Evolutionary conservation across 106 monocot genomes (phyloP).

Genomic region (Phalaenopsis equestris): DNA sequence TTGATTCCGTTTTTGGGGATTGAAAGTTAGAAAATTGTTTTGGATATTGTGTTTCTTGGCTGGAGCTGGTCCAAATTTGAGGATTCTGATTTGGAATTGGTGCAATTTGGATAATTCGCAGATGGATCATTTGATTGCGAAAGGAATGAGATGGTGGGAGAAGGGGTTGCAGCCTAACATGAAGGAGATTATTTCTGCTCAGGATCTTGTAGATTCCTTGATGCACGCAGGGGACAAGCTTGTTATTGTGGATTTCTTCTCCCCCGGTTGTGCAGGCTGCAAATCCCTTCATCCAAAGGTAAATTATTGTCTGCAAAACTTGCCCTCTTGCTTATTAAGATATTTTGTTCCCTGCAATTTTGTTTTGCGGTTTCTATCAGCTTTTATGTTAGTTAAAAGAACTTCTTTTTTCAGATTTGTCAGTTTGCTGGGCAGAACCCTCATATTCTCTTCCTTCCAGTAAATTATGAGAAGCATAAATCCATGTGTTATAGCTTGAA

Average conservation of each 20-base stretch:
- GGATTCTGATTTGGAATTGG: not conserved
- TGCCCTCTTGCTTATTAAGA: no score
- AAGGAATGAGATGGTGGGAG: slow-evolving; percentile 81
- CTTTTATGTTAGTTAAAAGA: not conserved
- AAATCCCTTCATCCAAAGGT: slow-evolving; percentile 86
- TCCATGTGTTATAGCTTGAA: slow-evolving; percentile 91
- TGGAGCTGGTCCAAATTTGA: not conserved
- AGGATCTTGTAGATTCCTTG: slow-evolving; percentile 76
- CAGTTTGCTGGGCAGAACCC: slow-evolving; percentile 84
- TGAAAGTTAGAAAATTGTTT: not conserved
- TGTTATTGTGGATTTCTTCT: slow-evolving; percentile 82
- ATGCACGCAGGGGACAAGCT: slow-evolving; percentile 49
- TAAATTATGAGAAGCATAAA: slow-evolving; percentile 83
- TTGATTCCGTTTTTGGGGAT: not conserved
- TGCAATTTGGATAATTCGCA: slow-evolving; percentile 16
- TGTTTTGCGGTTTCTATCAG: not conserved
- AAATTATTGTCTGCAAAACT: not conserved
- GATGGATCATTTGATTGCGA: slow-evolving; percentile 47
- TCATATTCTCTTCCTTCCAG: slow-evolving; percentile 68
- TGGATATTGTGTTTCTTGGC: not conserved
- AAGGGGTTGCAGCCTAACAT: slow-evolving; percentile 75
- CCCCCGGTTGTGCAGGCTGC: slow-evolving; percentile 93
- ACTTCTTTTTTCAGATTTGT: slow-evolving; percentile 50
- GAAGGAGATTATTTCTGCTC: slow-evolving; percentile 71
- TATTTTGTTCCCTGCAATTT: not conserved